phyloP scores from a whole-genome alignment of 1,284 basidiomycete genomes.

The Melanopsichium pennsylvanicum region DNA sequence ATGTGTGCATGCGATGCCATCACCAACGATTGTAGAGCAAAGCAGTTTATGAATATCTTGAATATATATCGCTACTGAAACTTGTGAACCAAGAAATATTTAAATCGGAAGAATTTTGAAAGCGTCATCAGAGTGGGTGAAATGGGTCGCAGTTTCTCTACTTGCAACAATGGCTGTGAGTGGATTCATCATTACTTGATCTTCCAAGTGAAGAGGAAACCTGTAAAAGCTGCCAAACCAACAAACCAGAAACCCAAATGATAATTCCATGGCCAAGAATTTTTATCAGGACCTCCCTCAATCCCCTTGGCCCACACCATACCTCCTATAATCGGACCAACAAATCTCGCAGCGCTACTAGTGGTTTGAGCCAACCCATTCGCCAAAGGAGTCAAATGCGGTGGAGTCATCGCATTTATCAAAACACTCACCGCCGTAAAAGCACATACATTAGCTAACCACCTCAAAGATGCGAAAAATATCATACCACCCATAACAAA shows the following conservation, averaged over 20 bases:
- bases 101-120: too few relatives aligned
- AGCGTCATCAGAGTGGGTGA: too few relatives aligned
- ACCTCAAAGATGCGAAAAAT: conserved; percentile 64
- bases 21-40: too few relatives aligned
- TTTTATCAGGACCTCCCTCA: conserved; percentile 37
- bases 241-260: conserved; percentile 62
- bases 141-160: too few relatives aligned
- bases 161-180: too few relatives aligned
- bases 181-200: conserved; percentile 38
- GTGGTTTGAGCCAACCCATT: conserved; percentile 68
- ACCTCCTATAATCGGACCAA: conserved; percentile 65
- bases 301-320: conserved; percentile 62
- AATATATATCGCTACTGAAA: too few relatives aligned
- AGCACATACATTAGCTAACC: conserved; percentile 66
- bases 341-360: conserved; percentile 65
- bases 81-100: too few relatives aligned
- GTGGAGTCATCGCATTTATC: conserved; percentile 67
- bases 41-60: too few relatives aligned
- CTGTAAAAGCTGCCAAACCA: conserved; percentile 50
- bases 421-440: conserved; percentile 64
- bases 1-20: too few relatives aligned
- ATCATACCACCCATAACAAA: conserved; percentile 68
- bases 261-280: conserved; percentile 60
- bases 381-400: conserved; percentile 66
- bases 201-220: conserved; percentile 50